A percentile compares a stretch with the other conserved stretches of the same genome.
phyloP scores from a whole-genome alignment of 2,329 filamentous ascomycete genomes.

The Beauveria brongniartii region DNA sequence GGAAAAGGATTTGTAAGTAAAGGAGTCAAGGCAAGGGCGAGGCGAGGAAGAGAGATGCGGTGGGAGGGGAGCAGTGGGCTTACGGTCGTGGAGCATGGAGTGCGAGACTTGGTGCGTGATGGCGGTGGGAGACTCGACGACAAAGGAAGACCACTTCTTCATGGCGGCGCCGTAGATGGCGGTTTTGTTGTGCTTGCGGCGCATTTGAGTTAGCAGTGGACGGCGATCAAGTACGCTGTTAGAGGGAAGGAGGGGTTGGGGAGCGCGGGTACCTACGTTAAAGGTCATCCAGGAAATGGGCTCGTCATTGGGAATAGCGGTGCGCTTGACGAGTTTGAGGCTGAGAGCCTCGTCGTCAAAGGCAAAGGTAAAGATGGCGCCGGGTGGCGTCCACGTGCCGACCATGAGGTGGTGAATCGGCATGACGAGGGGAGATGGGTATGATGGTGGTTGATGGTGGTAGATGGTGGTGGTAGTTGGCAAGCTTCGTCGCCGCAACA shows the following conservation, averaged over 20 bases:
- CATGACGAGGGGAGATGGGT: slow-evolving; percentile 38
- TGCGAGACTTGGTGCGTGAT: slow-evolving; percentile 70
- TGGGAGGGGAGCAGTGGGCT: not conserved
- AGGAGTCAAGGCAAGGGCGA: too few species aligned
- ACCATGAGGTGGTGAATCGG: slow-evolving; percentile 82
- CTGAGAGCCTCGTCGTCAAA: slow-evolving; percentile 78
- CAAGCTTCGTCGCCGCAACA: too few species aligned
- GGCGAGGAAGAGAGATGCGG: not conserved
- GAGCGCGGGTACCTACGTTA: slow-evolving; percentile 60
- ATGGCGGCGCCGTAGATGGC: slow-evolving; percentile 84
- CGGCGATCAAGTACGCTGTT: not conserved
- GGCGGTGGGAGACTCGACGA: slow-evolving; percentile 65
- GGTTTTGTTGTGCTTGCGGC: slow-evolving; percentile 66
- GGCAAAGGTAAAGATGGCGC: slow-evolving; percentile 80
- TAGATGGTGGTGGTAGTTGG: not conserved
- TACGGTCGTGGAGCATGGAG: slow-evolving; percentile 69
- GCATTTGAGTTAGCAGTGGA: too few species aligned
- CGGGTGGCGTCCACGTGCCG: slow-evolving; percentile 84
- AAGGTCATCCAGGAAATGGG: slow-evolving; percentile 94
- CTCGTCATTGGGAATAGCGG: slow-evolving; percentile 72
- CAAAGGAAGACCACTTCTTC: slow-evolving; percentile 87
- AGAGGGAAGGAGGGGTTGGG: not conserved
- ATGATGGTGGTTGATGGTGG: not conserved
- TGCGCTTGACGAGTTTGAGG: slow-evolving; percentile 69
- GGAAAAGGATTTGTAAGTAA: not conserved